Conservation (phyloP, 805 yeast genomes). For the Lachancea waltii region DNA sequence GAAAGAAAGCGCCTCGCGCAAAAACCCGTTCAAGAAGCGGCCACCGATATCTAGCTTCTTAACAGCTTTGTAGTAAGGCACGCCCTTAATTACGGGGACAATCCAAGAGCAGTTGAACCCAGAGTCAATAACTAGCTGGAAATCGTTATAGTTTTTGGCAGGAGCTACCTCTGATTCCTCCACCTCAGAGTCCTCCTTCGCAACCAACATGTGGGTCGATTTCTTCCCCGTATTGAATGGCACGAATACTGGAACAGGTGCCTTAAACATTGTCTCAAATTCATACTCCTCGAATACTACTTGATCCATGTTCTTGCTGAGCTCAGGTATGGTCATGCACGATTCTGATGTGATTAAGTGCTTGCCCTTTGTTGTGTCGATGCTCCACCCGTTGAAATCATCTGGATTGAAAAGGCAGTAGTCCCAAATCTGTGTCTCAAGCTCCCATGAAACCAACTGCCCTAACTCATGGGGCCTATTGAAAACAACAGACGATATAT, state of each 20-base stretch:
- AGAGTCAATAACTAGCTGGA: slow-evolving; percentile 74
- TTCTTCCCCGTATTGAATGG: slow-evolving; percentile 47
- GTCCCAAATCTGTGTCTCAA: slow-evolving; percentile 89
- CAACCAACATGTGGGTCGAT: slow-evolving; percentile 14
- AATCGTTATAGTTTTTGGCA: slow-evolving; percentile 42
- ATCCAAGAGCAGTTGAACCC: slow-evolving; percentile 88
- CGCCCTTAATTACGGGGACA: slow-evolving; percentile 75
- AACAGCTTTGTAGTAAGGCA: slow-evolving; percentile 69
- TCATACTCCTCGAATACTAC: slow-evolving; percentile 92
- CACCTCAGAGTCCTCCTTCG: slow-evolving; percentile 16
- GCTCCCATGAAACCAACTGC: slow-evolving; percentile 84
- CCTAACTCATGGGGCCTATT: slow-evolving; percentile 86
- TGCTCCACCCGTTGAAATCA: slow-evolving; percentile 29
- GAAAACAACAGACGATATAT: slow-evolving; percentile 65
- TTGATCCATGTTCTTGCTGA: slow-evolving; percentile 82
- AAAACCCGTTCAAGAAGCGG: slow-evolving; percentile 67
- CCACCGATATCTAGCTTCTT: slow-evolving; percentile 84
- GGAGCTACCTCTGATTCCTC: background rate
- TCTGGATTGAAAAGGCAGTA: slow-evolving; percentile 48
- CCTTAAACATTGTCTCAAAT: slow-evolving; percentile 61
- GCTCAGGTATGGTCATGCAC: slow-evolving; percentile 73
- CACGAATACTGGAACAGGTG: slow-evolving; percentile 52
- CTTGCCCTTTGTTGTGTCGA: slow-evolving; percentile 39
- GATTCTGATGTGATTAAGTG: slow-evolving; percentile 72
- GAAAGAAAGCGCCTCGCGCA: slow-evolving; percentile 80